Evolutionary conservation across 441 rosid species (phyloP), one percentile per base, ranked within the genome.

Genomic region (Melastoma candidum): DNA sequence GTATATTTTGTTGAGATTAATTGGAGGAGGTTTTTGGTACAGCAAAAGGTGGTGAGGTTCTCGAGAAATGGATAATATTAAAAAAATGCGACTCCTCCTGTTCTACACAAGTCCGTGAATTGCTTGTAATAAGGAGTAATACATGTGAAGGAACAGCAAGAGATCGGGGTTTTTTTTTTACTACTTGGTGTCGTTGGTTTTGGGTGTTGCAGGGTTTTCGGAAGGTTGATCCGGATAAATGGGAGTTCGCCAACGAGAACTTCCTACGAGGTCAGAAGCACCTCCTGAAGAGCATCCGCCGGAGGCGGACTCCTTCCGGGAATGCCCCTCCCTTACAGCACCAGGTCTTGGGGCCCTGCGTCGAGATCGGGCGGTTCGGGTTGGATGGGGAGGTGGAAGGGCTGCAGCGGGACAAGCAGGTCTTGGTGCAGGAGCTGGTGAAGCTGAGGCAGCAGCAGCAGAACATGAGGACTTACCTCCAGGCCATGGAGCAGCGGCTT

Each of bases 241-340:
- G 96, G 94, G 95, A 83, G 50, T 92, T 87, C 67, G 81, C 94
- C 8, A 85, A 80, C 65, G 96, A 92, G 61, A 84, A 80, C 12
- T 87, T 92, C 69, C 60, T 80, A 7, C 77, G 75, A 59, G 94
- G 89, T 0, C 87, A 82, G 26, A 87, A 70, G 70, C 83, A 73
- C 47, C 83, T 83, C 3, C 67, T 92, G 17, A 87, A 63, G 75
- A 79, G 60, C 63, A 87, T 92, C 43, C 85, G 51, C 66, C 76
- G 96, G 57, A 77, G 87, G 61, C 78, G 66, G 45, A 41, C 81
- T 0, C 56, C 68, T 22, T 25, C 77, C 67, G 81, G 68, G 56
- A 65, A 61, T 58, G 56, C 64, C 25, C 55, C 66, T 48, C 74
- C 41, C 41, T 4, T 32, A 0, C 41, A 68, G 55, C 79, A 78